phyloP scores from a whole-genome alignment of 169 alveolate genomes.

The Amoebophrya sp. region DNA sequence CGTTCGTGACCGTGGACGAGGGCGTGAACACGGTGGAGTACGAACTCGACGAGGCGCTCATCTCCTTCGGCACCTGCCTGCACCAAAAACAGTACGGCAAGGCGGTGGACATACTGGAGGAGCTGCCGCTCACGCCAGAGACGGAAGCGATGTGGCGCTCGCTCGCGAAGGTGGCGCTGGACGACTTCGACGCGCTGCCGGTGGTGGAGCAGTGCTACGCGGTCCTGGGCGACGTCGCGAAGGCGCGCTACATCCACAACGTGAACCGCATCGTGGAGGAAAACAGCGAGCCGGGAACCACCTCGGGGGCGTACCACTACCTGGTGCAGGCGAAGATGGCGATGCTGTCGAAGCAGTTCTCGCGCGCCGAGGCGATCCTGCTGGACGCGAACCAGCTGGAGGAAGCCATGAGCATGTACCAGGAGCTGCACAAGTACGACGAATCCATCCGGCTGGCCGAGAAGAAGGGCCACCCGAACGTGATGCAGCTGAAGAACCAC shows the following conservation, averaged over 20 bases:
- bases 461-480: conserved; percentile 69
- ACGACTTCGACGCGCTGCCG: conserved; percentile 48
- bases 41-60: conserved; percentile 71
- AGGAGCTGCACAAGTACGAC: conserved; percentile 71
- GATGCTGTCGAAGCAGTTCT: conserved; percentile 69
- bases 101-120: conserved; percentile 68
- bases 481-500: conserved; percentile 58
- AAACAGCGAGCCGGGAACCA: neutral
- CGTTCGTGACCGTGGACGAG: conserved; percentile 63
- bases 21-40: conserved; percentile 62
- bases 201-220: conserved; percentile 85
- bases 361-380: conserved; percentile 75
- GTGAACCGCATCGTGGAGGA: conserved; percentile 33
- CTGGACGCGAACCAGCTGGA: conserved; percentile 67
- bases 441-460: conserved; percentile 77
- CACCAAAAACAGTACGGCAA: conserved; percentile 66
- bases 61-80: conserved; percentile 74
- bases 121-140: conserved; percentile 45
- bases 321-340: conserved; percentile 58
- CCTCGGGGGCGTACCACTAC: neutral
- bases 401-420: conserved; percentile 84
- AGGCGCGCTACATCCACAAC: conserved; percentile 66
- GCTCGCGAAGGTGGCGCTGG: conserved; percentile 69
- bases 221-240: conserved; percentile 71
- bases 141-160: conserved; percentile 82